These are phyloP conservation scores for Primulina eburnea DNA, from an alignment of 257 asterid genomes.

Conservation along the genomic window DNA sequence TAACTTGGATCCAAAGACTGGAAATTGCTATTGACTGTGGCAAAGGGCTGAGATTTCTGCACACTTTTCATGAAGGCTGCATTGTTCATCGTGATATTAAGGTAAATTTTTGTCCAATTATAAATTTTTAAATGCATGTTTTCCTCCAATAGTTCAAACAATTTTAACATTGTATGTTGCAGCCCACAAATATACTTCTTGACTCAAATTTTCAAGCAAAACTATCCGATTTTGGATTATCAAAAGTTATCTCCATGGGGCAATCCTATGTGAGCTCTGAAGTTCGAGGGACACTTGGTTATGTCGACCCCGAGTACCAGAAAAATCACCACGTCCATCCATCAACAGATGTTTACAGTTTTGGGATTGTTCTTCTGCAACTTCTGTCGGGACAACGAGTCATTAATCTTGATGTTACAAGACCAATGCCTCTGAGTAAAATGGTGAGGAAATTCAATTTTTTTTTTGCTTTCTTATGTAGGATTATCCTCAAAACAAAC, in stretches of 20 bases:
- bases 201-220: slow-evolving; percentile 54
- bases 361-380: slow-evolving; percentile 71
- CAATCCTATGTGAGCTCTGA: slow-evolving; percentile 77
- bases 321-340: slow-evolving; percentile 65
- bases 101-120: slow-evolving; percentile 26
- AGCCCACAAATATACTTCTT: slow-evolving; percentile 84
- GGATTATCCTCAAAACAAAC: not conserved
- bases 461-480: not conserved
- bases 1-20: slow-evolving; percentile 66
- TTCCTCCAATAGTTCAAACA: not conserved
- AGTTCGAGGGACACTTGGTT: slow-evolving; percentile 83
- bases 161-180: slow-evolving; percentile 21
- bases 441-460: slow-evolving; percentile 38
- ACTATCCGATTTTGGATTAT: slow-evolving; percentile 72
- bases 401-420: slow-evolving; percentile 51
- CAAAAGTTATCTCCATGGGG: slow-evolving; percentile 63
- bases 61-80: slow-evolving; percentile 63
- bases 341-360: slow-evolving; percentile 76
- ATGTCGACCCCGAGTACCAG: slow-evolving; percentile 86
- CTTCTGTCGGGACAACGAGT: slow-evolving; percentile 75
- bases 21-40: slow-evolving; percentile 68
- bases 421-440: slow-evolving; percentile 62
- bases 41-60: slow-evolving; percentile 70
- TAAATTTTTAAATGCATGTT: not conserved
- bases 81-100: slow-evolving; percentile 80